Percentiles rank a stretch among this genome's conserved stretches.
phyloP scores from a whole-genome alignment of 345 rosid genomes.

The Salix dunnii region DNA sequence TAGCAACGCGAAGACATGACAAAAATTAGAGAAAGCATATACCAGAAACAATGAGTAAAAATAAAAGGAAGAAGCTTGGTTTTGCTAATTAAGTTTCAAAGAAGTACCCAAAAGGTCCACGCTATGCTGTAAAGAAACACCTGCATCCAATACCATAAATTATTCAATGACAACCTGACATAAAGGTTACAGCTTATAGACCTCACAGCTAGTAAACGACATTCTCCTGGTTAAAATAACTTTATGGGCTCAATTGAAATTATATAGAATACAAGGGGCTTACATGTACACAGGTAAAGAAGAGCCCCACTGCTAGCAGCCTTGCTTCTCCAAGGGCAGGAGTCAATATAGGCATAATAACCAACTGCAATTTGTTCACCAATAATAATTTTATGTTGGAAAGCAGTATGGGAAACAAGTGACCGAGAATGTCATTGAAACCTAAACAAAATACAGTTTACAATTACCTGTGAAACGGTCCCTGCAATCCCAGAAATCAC shows the following conservation, averaged over 20 bases:
- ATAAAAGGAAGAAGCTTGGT: background rate
- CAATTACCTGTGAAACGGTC: constrained; percentile 72
- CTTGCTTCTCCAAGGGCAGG: constrained; percentile 71
- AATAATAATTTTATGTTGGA: background rate
- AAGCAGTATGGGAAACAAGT: background rate
- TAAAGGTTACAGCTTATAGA: background rate
- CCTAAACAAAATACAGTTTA: background rate
- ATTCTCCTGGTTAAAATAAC: background rate
- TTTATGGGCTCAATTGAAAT: background rate
- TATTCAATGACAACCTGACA: background rate
- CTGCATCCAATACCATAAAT: constrained; percentile 41
- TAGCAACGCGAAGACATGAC: constrained; percentile 13
- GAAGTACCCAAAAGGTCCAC: constrained; percentile 76
- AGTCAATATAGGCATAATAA: constrained; percentile 72
- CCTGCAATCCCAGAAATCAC: constrained; percentile 75
- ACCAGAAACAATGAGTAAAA: background rate
- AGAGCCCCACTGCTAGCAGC: constrained; percentile 71
- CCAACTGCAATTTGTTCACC: constrained; percentile 42
- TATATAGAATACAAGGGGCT: constrained; percentile 14
- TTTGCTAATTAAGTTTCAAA: constrained; percentile 5
- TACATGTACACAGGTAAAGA: constrained; percentile 71
- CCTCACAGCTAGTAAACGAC: background rate
- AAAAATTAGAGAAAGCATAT: background rate
- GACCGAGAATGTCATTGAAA: background rate
- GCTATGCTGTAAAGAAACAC: constrained; percentile 73